Evolutionary conservation across 2,329 filamentous ascomycete species (phyloP).

Genomic region (Talaromyces pinophilus): DNA sequence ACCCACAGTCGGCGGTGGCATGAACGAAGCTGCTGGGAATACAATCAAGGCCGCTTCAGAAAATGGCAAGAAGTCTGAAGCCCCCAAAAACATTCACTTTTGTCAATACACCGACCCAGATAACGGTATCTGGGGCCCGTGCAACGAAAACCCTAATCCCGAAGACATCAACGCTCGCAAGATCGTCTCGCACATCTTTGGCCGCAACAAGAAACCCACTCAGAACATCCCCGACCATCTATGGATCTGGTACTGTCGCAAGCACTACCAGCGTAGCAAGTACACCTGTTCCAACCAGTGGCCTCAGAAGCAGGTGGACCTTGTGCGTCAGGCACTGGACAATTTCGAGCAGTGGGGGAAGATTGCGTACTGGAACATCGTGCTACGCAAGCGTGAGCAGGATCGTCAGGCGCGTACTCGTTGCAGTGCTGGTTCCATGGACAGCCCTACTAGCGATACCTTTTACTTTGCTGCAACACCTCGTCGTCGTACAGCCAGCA

Average conservation of each 20-base stretch:
- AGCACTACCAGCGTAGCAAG: slow-evolving; percentile 75
- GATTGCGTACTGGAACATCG: slow-evolving; percentile 62
- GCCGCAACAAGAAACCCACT: slow-evolving; percentile 77
- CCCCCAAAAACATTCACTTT: neutral
- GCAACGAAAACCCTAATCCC: neutral
- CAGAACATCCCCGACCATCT: slow-evolving; percentile 66
- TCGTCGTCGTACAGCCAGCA: neutral
- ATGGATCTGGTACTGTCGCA: slow-evolving; percentile 77
- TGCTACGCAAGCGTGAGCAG: slow-evolving; percentile 63
- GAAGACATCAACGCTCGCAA: slow-evolving; percentile 55
- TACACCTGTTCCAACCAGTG: slow-evolving; percentile 62
- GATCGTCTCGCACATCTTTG: slow-evolving; percentile 78
- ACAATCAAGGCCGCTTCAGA: neutral
- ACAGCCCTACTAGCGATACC: neutral
- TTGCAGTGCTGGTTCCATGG: neutral
- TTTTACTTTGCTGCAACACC: neutral
- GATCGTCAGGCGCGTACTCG: slow-evolving; percentile 1
- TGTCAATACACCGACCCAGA: slow-evolving; percentile 11
- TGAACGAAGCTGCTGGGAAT: neutral
- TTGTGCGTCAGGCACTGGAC: slow-evolving; percentile 64
- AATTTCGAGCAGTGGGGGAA: slow-evolving; percentile 65
- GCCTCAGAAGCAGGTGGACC: slow-evolving; percentile 62
- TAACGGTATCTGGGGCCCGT: neutral
- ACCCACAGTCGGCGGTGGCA: neutral
- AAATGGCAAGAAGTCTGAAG: neutral